Evolutionary conservation across 306 rosid species (phyloP).

Genomic region (Luffa aegyptiaca): DNA sequence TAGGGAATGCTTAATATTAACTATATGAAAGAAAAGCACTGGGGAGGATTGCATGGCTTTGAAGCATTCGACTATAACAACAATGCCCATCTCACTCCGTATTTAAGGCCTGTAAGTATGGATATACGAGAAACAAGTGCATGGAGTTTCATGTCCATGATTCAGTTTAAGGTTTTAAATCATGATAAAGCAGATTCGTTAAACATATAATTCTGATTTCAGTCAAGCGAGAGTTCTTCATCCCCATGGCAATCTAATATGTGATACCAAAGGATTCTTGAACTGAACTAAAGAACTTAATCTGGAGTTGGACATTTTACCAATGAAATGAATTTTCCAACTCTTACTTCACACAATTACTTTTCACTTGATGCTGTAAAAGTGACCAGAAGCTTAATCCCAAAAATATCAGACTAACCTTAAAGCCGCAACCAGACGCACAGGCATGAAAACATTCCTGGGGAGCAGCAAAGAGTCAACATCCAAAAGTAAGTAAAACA

Average conservation of each 20-base stretch:
- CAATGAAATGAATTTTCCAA: neutral
- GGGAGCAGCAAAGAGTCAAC: constrained; percentile 11
- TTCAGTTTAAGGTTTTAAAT: neutral
- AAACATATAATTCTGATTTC: neutral
- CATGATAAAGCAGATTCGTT: neutral
- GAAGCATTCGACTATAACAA: neutral
- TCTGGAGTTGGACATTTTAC: neutral
- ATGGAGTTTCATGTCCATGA: neutral
- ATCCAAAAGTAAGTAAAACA: constrained; percentile 2
- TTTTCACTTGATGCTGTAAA: neutral
- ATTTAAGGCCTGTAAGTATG: neutral
- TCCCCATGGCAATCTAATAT: neutral
- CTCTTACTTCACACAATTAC: neutral
- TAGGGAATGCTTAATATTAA: neutral
- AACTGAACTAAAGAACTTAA: neutral
- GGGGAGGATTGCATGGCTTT: neutral
- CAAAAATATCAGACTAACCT: constrained; percentile 43
- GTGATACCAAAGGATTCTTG: neutral
- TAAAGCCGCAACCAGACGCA: constrained; percentile 84
- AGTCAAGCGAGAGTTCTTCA: neutral
- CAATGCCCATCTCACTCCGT: neutral
- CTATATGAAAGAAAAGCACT: neutral
- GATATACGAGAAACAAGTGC: neutral
- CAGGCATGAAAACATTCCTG: constrained; percentile 91
- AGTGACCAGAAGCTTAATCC: neutral